phyloP scores from a whole-genome alignment of 805 yeast species.

The Wickerhamomyces canadensis region DNA sequence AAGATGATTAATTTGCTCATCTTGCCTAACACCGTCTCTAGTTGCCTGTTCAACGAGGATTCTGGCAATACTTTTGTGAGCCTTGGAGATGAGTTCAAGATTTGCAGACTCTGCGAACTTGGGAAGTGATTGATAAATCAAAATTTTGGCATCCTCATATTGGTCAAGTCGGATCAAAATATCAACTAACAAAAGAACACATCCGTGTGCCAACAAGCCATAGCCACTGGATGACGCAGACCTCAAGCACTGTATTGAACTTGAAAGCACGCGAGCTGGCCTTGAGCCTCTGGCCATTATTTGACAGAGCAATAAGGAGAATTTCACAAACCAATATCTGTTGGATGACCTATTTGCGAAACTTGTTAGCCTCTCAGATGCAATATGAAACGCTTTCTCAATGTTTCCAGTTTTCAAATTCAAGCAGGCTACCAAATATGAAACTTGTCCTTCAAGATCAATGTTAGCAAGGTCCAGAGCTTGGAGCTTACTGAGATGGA shows the following conservation, averaged over 20 bases:
- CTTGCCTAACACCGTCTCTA: not conserved
- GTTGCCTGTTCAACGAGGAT: slow-evolving; percentile 15
- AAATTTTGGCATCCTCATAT: slow-evolving; percentile 35
- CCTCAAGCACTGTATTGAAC: slow-evolving; percentile 43
- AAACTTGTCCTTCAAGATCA: slow-evolving; percentile 27
- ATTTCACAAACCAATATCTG: slow-evolving; percentile 39
- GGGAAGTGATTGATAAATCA: slow-evolving; percentile 41
- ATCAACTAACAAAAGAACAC: slow-evolving; percentile 39
- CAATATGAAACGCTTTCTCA: slow-evolving; percentile 19
- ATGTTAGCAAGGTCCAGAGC: slow-evolving; percentile 19
- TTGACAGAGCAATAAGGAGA: slow-evolving; percentile 41
- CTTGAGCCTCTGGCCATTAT: slow-evolving; percentile 37
- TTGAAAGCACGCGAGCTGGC: slow-evolving; percentile 45
- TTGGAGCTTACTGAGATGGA: slow-evolving; percentile 14
- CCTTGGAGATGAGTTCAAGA: slow-evolving; percentile 33
- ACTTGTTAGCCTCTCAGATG: slow-evolving; percentile 6
- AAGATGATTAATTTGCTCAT: not conserved
- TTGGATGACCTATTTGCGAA: slow-evolving; percentile 23
- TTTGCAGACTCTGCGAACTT: slow-evolving; percentile 35
- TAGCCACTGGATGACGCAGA: slow-evolving; percentile 43
- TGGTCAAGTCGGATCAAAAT: slow-evolving; percentile 38
- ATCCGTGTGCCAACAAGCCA: slow-evolving; percentile 39
- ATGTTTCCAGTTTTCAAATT: slow-evolving; percentile 20
- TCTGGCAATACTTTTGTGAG: slow-evolving; percentile 29
- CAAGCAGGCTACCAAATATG: slow-evolving; percentile 21